Conservation (phyloP, 768 basidiomycete species). For the Leccinellum albellum region DNA sequence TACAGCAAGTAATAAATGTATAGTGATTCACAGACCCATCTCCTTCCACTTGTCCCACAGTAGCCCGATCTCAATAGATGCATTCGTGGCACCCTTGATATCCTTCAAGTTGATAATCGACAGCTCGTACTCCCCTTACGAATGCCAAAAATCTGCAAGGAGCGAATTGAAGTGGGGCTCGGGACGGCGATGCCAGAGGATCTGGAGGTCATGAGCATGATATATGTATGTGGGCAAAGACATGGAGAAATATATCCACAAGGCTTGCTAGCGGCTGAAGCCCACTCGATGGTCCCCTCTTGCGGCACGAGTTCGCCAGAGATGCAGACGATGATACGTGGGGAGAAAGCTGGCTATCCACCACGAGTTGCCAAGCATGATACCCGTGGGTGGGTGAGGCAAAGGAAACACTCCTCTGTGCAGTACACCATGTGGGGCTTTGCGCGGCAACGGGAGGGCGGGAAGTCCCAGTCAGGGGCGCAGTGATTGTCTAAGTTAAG, state of each 20-base stretch:
- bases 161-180: slow-evolving; percentile 74
- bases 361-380: slow-evolving; percentile 93
- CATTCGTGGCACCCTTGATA: slow-evolving; percentile 62
- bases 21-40: slow-evolving; percentile 51
- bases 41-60: slow-evolving; percentile 91
- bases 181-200: slow-evolving; percentile 86
- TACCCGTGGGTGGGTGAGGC: slow-evolving; percentile 90
- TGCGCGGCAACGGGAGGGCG: too few species aligned
- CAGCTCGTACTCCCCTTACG: slow-evolving; percentile 88
- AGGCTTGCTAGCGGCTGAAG: too few species aligned
- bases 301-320: slow-evolving; percentile 83
- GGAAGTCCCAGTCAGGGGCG: too few species aligned
- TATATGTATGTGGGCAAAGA: slow-evolving; percentile 98
- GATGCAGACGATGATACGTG: slow-evolving; percentile 84
- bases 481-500: too few species aligned
- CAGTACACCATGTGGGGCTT: too few species aligned
- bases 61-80: slow-evolving; percentile 63
- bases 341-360: slow-evolving; percentile 78
- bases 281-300: too few species aligned
- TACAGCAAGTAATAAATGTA: background rate
- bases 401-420: slow-evolving; percentile 93
- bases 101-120: too few species aligned
- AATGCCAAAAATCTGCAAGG: slow-evolving; percentile 98
- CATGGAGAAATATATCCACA: slow-evolving; percentile 55
- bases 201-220: slow-evolving; percentile 85